Evolutionary conservation across 2,329 filamentous ascomycete species (phyloP).

Genomic region (Claviceps maximensis): DNA sequence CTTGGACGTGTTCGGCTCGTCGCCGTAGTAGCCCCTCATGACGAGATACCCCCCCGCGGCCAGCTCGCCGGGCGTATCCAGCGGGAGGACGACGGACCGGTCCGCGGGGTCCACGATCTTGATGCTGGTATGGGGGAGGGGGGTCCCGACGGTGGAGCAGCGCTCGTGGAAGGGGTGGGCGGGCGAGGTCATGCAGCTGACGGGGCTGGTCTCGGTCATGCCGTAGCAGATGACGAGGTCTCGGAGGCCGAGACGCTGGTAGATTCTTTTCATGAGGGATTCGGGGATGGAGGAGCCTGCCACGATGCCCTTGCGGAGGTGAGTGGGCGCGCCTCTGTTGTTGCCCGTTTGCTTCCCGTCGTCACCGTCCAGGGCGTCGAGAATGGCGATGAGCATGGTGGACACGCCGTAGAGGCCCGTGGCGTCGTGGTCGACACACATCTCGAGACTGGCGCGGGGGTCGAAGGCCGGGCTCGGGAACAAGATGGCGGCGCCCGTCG

Average conservation of each 20-base stretch:
- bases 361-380: slow-evolving; percentile 51
- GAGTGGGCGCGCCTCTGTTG: slow-evolving; percentile 8
- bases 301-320: slow-evolving; percentile 76
- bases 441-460: slow-evolving; percentile 53
- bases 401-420: slow-evolving; percentile 74
- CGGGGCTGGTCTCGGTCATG: slow-evolving; percentile 82
- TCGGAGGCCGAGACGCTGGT: slow-evolving; percentile 58
- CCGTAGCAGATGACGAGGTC: slow-evolving; percentile 92
- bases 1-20: slow-evolving; percentile 53
- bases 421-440: slow-evolving; percentile 38
- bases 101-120: slow-evolving; percentile 65
- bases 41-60: slow-evolving; percentile 74
- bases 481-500: slow-evolving; percentile 63
- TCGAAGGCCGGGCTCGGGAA: slow-evolving; percentile 84
- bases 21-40: slow-evolving; percentile 86
- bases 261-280: slow-evolving; percentile 64
- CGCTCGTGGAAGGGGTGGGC: slow-evolving; percentile 60
- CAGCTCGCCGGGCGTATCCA: slow-evolving; percentile 64
- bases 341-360: slow-evolving; percentile 18
- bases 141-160: slow-evolving; percentile 62
- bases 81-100: slow-evolving; percentile 46
- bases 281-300: slow-evolving; percentile 78
- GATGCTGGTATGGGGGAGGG: slow-evolving; percentile 65
- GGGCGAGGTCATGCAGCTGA: slow-evolving; percentile 70
- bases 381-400: slow-evolving; percentile 85